Percentiles rank a stretch among this genome's conserved stretches.
These are phyloP conservation scores for Candida suzukii DNA, from an alignment of 805 yeast species.

Conservation along the genomic window DNA sequence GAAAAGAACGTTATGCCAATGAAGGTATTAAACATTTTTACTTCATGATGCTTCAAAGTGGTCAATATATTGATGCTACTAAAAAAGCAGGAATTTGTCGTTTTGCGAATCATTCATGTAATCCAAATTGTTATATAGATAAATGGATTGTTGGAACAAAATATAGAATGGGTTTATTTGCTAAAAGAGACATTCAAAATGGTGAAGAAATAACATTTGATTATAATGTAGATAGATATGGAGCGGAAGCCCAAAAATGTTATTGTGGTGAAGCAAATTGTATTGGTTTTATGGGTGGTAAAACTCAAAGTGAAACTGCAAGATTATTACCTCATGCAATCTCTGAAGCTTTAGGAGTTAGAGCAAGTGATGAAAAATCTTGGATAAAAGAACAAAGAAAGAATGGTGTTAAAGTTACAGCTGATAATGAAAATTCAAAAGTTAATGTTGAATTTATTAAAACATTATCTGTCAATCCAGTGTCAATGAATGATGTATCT, in stretches of 20 bases:
- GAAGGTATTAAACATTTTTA: conserved; percentile 75
- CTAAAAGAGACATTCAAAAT: conserved; percentile 57
- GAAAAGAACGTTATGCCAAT: conserved; percentile 70
- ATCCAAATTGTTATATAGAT: conserved; percentile 91
- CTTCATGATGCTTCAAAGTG: conserved; percentile 92
- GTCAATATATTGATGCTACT: conserved; percentile 94
- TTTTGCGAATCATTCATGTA: conserved; percentile 92
- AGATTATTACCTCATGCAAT: conserved; percentile 74
- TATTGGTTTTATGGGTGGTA: conserved; percentile 91
- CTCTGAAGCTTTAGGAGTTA: conserved; percentile 81
- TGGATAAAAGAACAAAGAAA: conserved; percentile 60
- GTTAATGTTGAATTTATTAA: conserved; percentile 62
- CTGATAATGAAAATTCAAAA: conserved; percentile 45
- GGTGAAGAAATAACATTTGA: conserved; percentile 93
- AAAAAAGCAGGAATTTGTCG: conserved; percentile 82
- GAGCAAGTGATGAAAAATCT: conserved; percentile 57
- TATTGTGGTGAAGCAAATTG: conserved; percentile 92
- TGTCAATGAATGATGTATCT: conserved; percentile 52
- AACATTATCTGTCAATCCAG: conserved; percentile 48
- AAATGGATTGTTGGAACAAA: conserved; percentile 95
- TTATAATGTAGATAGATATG: conserved; percentile 93
- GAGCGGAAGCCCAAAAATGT: conserved; percentile 91
- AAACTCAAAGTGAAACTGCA: conserved; percentile 92
- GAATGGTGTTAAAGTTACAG: conserved; percentile 37
- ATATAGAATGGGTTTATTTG: conserved; percentile 90